phyloP scores from a whole-genome alignment of 176 grass and related monocot species.

The Carex parvula region DNA sequence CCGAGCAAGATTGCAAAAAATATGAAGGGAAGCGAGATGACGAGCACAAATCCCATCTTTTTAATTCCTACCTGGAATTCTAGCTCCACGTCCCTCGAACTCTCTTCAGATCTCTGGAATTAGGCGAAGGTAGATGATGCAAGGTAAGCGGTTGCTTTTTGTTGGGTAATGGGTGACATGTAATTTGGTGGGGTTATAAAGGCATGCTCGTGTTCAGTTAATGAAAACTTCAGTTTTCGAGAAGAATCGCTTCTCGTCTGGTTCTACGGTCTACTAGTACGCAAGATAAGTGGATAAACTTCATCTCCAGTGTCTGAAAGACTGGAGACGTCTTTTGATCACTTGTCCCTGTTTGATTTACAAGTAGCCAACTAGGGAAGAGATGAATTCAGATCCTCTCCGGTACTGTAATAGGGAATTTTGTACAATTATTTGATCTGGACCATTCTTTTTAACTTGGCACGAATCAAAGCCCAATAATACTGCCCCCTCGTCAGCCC shows the following conservation, averaged over 20 bases:
- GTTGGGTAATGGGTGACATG: not conserved
- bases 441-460: too few relatives aligned
- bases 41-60: conserved; percentile 63
- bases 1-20: conserved; percentile 60
- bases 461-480: too few relatives aligned
- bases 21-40: conserved; percentile 64
- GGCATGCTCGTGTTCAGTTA: not conserved
- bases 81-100: not conserved
- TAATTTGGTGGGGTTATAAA: not conserved
- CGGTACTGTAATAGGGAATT: too few relatives aligned
- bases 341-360: not conserved
- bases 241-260: conserved; percentile 18
- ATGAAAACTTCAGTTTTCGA: conserved; percentile 22
- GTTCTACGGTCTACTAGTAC: not conserved
- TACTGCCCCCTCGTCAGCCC: too few relatives aligned
- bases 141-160: conserved; percentile 23
- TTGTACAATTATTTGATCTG: too few relatives aligned
- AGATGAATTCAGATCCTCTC: too few relatives aligned
- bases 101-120: not conserved
- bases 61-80: not conserved
- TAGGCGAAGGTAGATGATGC: not conserved
- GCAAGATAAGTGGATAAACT: not conserved
- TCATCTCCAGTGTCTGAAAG: not conserved
- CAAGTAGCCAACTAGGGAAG: too few relatives aligned
- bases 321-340: not conserved